Base-by-base conservation (phyloP, 805 yeast species). In the Nakazawaea holstii region DNA sequence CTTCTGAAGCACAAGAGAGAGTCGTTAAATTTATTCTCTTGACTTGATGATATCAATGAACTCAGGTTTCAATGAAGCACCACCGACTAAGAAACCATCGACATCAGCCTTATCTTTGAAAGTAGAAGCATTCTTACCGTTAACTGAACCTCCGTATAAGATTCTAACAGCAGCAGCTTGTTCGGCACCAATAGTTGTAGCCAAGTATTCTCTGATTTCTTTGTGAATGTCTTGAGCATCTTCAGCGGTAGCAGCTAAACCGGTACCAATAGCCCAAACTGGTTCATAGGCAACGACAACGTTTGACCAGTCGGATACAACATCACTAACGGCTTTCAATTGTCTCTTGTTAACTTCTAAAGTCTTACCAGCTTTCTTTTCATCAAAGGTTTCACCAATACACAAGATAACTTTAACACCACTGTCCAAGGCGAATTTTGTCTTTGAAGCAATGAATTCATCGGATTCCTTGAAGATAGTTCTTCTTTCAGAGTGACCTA, bases 231-330 rank as follows among this genome's bases (percentile, higher is more conserved):
- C 89, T 77, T 94, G 97, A 59, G 99, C 99, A 67, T 94, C 99
- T 58, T 86, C 87, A 59, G 99, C 90, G 60, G 99, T 94, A 53
- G 99, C 98, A 62, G 98, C 97, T 66, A 94, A 82, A 66, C 99
- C 99, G 60, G 98, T 91, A 70, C 99, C 99, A 62, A 94, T 94
- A 61, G 99, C 99, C 99, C 99, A 94, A 59, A 94, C 96, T 61
- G 99, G 99, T 77, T 94, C 99, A 76, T 94, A 94, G 64, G 99
- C 99, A 69, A 94, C 74, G 56, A 94, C 98, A 58, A 94, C 77
- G 70, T 87, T 78, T 55, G 85, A 62, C 98, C 98, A 92, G 82
- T 91, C 97, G 51, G 69, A 64, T 54, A 89, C 83, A 52, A 84
- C 75, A 66, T 81, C 85, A 62, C 86, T 72, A 53, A 86, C 97